phyloP scores from a whole-genome alignment of 495 filamentous ascomycete species.

The Penicillium tannophilum region DNA sequence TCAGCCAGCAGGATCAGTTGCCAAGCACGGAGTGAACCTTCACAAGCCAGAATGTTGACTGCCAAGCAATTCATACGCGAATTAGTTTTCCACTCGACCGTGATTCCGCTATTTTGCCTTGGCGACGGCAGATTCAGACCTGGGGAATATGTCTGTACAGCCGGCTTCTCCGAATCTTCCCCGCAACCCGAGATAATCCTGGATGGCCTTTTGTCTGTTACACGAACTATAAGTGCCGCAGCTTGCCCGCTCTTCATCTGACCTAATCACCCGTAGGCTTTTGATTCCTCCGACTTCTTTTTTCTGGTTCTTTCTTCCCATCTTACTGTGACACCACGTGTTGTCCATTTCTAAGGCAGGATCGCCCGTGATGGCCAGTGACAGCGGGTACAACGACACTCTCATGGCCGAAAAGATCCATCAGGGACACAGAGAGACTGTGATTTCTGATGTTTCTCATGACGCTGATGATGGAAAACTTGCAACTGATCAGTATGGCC shows the following conservation, averaged over 20 bases:
- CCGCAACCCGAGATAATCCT: background rate
- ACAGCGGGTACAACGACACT: background rate
- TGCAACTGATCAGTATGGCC: conserved; percentile 64
- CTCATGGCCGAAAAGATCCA: background rate
- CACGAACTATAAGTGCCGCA: background rate
- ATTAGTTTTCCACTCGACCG: background rate
- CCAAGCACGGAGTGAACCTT: background rate
- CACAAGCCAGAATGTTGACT: background rate
- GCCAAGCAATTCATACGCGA: background rate
- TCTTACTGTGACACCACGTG: background rate
- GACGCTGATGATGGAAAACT: conserved; percentile 57
- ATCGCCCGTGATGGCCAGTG: background rate
- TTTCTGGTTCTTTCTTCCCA: background rate
- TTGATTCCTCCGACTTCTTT: background rate
- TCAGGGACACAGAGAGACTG: background rate
- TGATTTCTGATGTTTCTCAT: background rate
- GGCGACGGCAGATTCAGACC: background rate
- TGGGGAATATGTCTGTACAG: background rate
- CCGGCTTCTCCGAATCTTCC: background rate
- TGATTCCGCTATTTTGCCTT: background rate
- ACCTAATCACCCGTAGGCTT: background rate
- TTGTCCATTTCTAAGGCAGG: background rate
- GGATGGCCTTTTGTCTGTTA: background rate
- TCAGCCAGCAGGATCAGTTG: background rate
- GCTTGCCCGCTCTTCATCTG: background rate